Conservation (phyloP, 1,284 basidiomycete genomes). For the Leccinum holopus region DNA sequence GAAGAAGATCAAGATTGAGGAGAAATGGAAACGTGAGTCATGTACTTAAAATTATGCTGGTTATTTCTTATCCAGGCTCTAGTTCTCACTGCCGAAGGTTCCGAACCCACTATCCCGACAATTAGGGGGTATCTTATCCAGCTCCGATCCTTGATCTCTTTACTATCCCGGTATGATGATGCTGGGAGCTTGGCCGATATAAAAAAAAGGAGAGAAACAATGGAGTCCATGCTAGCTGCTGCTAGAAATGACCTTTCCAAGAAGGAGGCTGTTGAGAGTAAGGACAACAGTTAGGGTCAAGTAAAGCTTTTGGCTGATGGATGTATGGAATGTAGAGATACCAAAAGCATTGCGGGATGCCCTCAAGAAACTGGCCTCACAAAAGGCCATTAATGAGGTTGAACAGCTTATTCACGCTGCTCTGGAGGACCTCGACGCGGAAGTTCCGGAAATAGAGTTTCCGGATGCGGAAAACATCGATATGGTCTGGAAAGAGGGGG, state of each 20-base stretch:
- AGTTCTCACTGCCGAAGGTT: neutral
- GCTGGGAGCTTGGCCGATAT: neutral
- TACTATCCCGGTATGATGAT: neutral
- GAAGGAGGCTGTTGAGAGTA: neutral
- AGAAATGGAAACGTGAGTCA: neutral
- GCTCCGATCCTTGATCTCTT: neutral
- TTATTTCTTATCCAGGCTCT: neutral
- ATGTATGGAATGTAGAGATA: neutral
- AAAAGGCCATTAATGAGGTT: neutral
- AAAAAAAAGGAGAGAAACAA: neutral
- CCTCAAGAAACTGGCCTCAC: neutral
- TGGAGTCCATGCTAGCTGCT: neutral
- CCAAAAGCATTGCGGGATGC: neutral
- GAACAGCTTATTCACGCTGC: neutral
- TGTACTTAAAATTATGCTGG: neutral
- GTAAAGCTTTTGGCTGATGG: neutral
- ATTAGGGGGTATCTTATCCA: neutral
- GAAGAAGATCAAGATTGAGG: neutral
- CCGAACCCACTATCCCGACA: neutral
- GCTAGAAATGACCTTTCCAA: neutral
- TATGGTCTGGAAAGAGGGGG: neutral
- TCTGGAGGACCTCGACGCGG: neutral
- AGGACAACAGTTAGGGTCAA: neutral
- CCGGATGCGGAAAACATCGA: neutral
- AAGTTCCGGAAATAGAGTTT: neutral